phyloP scores from a whole-genome alignment of 805 yeast genomes.

The Saccharomycopsis babjevae region DNA sequence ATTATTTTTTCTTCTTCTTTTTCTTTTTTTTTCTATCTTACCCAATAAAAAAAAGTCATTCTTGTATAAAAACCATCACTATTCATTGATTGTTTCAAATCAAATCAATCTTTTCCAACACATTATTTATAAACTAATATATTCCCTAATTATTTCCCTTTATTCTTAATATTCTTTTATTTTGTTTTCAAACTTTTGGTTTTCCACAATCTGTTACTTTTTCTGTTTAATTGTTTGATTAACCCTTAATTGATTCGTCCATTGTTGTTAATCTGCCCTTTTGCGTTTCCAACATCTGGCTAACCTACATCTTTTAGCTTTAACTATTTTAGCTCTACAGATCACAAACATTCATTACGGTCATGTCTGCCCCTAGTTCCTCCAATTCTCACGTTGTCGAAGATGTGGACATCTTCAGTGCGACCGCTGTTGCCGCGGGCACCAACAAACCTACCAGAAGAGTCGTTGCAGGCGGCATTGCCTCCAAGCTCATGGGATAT shows the following conservation, averaged over 20 bases:
- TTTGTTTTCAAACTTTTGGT: no score
- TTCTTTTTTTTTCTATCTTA: neutral
- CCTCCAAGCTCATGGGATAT: conserved; percentile 76
- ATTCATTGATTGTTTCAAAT: neutral
- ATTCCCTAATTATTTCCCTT: neutral
- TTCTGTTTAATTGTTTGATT: no score
- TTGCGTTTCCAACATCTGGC: neutral
- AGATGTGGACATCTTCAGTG: conserved; percentile 51
- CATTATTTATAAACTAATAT: neutral
- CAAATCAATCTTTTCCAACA: neutral
- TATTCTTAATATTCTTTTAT: no score
- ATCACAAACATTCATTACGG: no score
- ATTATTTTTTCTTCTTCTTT: neutral
- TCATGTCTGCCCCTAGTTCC: neutral
- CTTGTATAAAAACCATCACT: neutral
- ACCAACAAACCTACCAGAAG: conserved; percentile 59
- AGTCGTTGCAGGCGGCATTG: conserved; percentile 67
- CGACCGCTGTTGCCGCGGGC: conserved; percentile 77
- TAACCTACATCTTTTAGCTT: neutral
- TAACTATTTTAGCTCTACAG: neutral
- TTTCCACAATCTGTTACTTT: no score
- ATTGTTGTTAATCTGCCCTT: no score
- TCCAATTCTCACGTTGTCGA: conserved; percentile 19
- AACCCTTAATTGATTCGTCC: no score
- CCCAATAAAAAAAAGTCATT: neutral